Evolutionary conservation across 352 stramenopile genomes (phyloP).

Genomic region (Phytophthora cryptogea): DNA sequence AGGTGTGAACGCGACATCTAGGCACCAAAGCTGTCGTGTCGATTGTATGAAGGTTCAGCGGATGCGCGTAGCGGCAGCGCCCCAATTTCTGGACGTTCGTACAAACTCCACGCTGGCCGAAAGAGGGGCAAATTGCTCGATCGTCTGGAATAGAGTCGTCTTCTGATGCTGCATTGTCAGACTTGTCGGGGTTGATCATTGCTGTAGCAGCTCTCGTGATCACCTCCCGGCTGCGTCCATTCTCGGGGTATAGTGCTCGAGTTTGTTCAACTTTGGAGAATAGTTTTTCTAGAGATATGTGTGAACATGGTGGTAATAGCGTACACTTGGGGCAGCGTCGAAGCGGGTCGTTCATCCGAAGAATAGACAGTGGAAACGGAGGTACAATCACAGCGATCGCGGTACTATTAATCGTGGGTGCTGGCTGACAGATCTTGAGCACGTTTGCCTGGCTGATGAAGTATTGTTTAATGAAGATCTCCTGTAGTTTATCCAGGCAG

Average conservation of each 20-base stretch:
- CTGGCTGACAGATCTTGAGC: constrained; percentile 23
- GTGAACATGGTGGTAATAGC: constrained; percentile 60
- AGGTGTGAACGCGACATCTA: constrained; percentile 55
- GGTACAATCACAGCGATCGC: constrained; percentile 3
- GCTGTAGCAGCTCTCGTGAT: not conserved
- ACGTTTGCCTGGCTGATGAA: constrained; percentile 68
- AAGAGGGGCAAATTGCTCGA: constrained; percentile 53
- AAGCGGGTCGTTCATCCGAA: constrained; percentile 60
- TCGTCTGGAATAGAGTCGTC: not conserved
- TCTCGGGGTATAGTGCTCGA: constrained; percentile 52
- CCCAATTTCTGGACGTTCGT: constrained; percentile 63
- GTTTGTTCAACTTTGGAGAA: constrained; percentile 46
- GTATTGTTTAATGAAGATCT: constrained; percentile 53
- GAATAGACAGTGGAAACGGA: constrained; percentile 62
- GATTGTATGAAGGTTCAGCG: constrained; percentile 52
- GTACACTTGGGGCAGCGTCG: constrained; percentile 70
- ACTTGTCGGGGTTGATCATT: not conserved
- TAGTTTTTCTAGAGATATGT: constrained; percentile 55
- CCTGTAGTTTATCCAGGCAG: constrained; percentile 48
- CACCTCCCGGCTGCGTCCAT: constrained; percentile 15
- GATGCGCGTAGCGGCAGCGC: constrained; percentile 67
- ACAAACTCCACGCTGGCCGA: constrained; percentile 53
- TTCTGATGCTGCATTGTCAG: not conserved
- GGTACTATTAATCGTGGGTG: not conserved
- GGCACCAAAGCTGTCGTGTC: constrained; percentile 45